Base-by-base conservation (phyloP, 1,139 yeast genomes). In the Diutina sp. region DNA sequence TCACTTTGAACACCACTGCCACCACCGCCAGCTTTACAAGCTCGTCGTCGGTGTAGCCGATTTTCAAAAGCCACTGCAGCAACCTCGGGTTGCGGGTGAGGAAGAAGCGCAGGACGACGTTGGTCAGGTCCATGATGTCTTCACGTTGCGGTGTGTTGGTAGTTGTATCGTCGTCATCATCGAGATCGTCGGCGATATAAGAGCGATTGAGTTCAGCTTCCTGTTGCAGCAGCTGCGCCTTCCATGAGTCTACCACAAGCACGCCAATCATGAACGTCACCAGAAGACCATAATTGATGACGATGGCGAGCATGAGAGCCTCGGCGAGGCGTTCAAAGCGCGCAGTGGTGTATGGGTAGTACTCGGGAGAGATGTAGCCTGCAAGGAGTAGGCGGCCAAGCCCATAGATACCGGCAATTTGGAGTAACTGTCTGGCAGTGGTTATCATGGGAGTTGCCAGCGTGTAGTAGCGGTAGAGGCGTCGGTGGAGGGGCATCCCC, bases 231-330 rank as follows among this genome's bases (percentile, higher is more conserved):
- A 6, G 35, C 21, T 29, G 51, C 3, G 18, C 41, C 11, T 30
- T 25, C 21, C 29, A 14, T 54, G 85, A 70, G 68, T 89, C 96
- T 53, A 88, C 78, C 35, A 85, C 76, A 18, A 87, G 69, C 0
- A 86, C 80, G 0, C 90, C 84, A 0, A 83, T 72, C 59, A 87
- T 79, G 65, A 75, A 87, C 0, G 91, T 80, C 56, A 82, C 64
- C 61, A 85, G 90, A 54, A 88, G 68, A 3, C 77, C 58, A 61
- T 80, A 83, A 62, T 86, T 90, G 48, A 84, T 66, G 1, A 79
- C 46, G 35, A 86, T 63, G 0, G 84, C 76, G 14, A 51, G 46
- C 47, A 51, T 25, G 30, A 38, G 18, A 14, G 44, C 29, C 29
- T 30, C 54, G 6, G 16, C 21, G 18, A 51, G 18, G 16, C 47